Conservation (phyloP, 2,329 filamentous ascomycete genomes). For the Xylaria sp. region DNA sequence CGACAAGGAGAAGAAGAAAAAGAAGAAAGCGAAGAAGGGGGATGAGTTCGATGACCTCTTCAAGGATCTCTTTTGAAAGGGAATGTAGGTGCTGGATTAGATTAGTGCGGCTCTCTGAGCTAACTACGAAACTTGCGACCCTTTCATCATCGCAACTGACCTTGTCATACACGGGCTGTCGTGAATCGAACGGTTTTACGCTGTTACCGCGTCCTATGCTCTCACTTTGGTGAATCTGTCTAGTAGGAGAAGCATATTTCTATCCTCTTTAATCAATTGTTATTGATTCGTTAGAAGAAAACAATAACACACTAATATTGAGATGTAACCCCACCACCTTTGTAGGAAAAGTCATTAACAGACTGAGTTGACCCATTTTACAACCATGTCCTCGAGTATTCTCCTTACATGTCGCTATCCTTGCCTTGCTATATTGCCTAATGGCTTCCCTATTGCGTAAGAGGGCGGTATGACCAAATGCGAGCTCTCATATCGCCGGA, state of each 20-base stretch:
- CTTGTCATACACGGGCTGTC: too few relatives aligned
- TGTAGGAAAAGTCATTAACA: slow-evolving; percentile 20
- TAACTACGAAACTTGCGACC: too few relatives aligned
- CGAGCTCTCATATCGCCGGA: slow-evolving; percentile 97
- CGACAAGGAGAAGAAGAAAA: slow-evolving; percentile 57
- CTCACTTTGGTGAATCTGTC: background rate
- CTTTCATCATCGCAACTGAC: too few relatives aligned
- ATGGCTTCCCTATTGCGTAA: slow-evolving; percentile 47
- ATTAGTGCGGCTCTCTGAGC: too few relatives aligned
- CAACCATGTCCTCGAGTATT: slow-evolving; percentile 2
- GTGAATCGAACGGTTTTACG: too few relatives aligned
- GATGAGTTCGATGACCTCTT: slow-evolving; percentile 83
- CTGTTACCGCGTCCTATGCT: background rate
- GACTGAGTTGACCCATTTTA: slow-evolving; percentile 18
- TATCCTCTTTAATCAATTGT: background rate
- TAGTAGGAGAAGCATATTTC: background rate
- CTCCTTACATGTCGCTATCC: slow-evolving; percentile 10
- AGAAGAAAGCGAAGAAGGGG: slow-evolving; percentile 67
- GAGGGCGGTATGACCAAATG: slow-evolving; percentile 86
- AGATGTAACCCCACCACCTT: slow-evolving; percentile 12
- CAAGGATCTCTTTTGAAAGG: slow-evolving; percentile 61
- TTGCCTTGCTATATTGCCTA: slow-evolving; percentile 13
- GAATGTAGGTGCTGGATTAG: slow-evolving; percentile 26
- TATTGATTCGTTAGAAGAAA: background rate
- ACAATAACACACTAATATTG: slow-evolving; percentile 31